Evolutionary conservation across 176 grass and related monocot species (phyloP).

Genomic region (Juncus effusus): DNA sequence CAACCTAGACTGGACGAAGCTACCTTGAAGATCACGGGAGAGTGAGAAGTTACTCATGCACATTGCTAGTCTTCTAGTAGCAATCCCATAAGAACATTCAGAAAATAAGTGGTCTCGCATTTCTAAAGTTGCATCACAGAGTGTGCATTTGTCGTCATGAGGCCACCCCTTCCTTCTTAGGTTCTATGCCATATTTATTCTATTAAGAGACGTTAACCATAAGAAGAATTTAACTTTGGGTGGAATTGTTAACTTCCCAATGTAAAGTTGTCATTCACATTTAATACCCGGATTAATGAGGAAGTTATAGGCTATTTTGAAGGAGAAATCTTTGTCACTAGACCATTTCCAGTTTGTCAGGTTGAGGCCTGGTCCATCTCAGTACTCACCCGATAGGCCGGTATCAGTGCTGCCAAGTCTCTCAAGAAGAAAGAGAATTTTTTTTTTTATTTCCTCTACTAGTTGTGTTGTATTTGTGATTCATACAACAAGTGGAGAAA

Average conservation of each 20-base stretch:
- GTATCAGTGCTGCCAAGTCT: not conserved
- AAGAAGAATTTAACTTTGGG: slow-evolving; percentile 3
- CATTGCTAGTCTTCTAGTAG: no score
- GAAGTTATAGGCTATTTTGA: no score
- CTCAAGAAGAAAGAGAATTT: not conserved
- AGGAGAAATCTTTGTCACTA: not conserved
- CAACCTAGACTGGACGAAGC: no score
- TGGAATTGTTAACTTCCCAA: not conserved
- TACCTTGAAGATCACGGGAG: no score
- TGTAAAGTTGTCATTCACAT: not conserved
- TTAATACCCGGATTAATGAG: not conserved
- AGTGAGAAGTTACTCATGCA: no score
- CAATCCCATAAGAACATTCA: no score
- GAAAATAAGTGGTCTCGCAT: no score
- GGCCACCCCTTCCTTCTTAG: no score
- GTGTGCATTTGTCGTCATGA: no score
- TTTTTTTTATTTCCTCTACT: not conserved
- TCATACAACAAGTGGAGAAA: not conserved
- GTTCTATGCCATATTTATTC: no score
- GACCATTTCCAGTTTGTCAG: not conserved
- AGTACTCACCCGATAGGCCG: not conserved
- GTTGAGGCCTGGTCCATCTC: not conserved
- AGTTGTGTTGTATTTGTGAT: not conserved
- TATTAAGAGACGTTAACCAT: no score
- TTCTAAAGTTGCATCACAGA: no score